Evolutionary conservation across 345 rosid species (phyloP).

Genomic region (Sisymbrium irio): DNA sequence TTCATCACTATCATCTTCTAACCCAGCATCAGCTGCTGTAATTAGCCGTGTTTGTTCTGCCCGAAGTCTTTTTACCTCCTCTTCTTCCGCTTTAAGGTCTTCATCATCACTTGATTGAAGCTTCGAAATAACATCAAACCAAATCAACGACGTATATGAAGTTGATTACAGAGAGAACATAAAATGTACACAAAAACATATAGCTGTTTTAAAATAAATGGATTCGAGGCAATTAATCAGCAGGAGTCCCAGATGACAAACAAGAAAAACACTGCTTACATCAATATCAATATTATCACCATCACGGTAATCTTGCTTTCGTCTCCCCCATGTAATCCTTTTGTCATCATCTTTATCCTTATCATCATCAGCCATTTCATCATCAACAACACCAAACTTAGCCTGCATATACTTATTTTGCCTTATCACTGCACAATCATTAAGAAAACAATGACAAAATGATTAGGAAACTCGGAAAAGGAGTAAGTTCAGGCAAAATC

Average conservation of each 20-base stretch:
- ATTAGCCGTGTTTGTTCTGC: conserved; percentile 45
- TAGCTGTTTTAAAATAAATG: background rate
- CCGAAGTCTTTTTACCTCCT: conserved; percentile 51
- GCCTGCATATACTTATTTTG: conserved; percentile 53
- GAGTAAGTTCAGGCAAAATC: background rate
- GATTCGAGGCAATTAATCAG: background rate
- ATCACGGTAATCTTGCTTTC: conserved; percentile 40
- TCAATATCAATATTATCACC: conserved; percentile 60
- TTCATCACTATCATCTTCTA: conserved; percentile 53
- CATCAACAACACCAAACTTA: conserved; percentile 68
- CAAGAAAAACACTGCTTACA: conserved; percentile 37
- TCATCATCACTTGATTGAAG: conserved; percentile 79
- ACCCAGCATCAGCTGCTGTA: conserved; percentile 71
- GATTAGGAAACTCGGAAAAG: background rate
- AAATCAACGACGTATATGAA: background rate
- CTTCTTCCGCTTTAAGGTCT: conserved; percentile 64
- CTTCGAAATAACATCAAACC: conserved; percentile 39
- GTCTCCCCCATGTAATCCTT: conserved; percentile 49
- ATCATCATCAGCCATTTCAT: conserved; percentile 60
- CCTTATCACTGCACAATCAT: conserved; percentile 51
- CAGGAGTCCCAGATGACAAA: background rate
- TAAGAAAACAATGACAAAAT: background rate
- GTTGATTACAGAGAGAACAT: background rate
- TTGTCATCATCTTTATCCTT: conserved; percentile 52
- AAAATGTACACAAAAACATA: background rate